Conservation (phyloP, 805 yeast genomes). For the Schwanniomyces occidentalis region DNA sequence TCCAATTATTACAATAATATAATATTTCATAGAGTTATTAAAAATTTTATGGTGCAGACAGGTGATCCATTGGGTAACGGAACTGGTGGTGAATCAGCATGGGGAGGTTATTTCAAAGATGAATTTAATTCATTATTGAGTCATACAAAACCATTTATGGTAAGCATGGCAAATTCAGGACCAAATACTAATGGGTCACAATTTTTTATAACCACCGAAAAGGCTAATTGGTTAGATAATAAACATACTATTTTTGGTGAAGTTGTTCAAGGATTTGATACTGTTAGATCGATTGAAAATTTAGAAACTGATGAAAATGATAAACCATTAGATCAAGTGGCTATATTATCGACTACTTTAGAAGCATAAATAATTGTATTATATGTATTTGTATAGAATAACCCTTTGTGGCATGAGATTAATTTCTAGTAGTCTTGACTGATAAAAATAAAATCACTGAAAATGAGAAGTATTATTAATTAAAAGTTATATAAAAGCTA, state of each 20-base stretch:
- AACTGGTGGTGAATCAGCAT: slow-evolving; percentile 27
- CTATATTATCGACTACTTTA: slow-evolving; percentile 21
- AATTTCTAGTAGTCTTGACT: too few species aligned
- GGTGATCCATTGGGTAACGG: slow-evolving; percentile 26
- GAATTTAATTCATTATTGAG: slow-evolving; percentile 25
- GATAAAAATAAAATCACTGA: too few species aligned
- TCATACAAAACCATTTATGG: slow-evolving; percentile 31
- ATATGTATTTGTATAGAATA: too few species aligned
- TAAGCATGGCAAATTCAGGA: slow-evolving; percentile 71
- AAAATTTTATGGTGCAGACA: slow-evolving; percentile 26
- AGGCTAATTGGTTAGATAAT: slow-evolving; percentile 20
- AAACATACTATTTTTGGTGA: slow-evolving; percentile 29
- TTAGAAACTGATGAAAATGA: slow-evolving; percentile 19
- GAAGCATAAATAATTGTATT: slow-evolving; percentile 3
- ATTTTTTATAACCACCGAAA: slow-evolving; percentile 38
- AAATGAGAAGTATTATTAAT: too few species aligned
- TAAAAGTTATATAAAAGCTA: too few species aligned
- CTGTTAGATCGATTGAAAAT: slow-evolving; percentile 18
- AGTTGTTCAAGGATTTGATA: slow-evolving; percentile 21
- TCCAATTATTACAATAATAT: slow-evolving; percentile 40
- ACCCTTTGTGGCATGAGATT: too few species aligned
- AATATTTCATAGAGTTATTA: slow-evolving; percentile 27
- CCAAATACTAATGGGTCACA: slow-evolving; percentile 49
- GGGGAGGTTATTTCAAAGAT: slow-evolving; percentile 27
- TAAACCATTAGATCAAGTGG: slow-evolving; percentile 20